Conservation (phyloP, 2,329 filamentous ascomycete genomes). For the Aspergillus costaricaensis region DNA sequence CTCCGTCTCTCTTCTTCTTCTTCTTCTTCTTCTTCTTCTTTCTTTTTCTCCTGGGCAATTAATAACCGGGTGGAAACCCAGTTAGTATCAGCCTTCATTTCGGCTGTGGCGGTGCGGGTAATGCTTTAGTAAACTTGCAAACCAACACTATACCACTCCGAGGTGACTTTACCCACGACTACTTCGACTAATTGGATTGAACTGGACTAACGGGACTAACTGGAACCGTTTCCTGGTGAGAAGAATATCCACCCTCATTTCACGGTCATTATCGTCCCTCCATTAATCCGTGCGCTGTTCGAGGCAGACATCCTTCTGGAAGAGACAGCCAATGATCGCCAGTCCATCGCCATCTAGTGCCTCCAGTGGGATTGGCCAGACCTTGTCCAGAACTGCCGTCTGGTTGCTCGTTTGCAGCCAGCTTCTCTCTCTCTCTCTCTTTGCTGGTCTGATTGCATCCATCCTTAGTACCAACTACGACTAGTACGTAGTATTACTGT, state of each 20-base stretch:
- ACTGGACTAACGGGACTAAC: too few relatives aligned
- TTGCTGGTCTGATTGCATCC: conserved; percentile 14
- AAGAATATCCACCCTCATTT: background rate
- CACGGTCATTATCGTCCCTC: background rate
- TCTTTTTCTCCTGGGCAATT: too few relatives aligned
- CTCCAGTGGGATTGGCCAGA: conserved; percentile 19
- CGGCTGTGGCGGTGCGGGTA: background rate
- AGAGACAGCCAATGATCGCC: background rate
- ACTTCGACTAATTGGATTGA: too few relatives aligned
- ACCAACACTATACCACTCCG: too few relatives aligned
- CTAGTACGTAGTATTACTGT: background rate
- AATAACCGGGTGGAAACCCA: background rate
- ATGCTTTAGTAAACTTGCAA: background rate
- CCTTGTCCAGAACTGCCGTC: conserved; percentile 17
- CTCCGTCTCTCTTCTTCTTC: too few relatives aligned
- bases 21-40: too few relatives aligned
- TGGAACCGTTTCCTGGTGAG: too few relatives aligned
- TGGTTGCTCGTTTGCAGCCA: conserved; percentile 13
- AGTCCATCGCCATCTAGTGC: background rate
- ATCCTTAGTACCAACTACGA: background rate
- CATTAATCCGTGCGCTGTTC: background rate
- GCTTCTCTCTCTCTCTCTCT: conserved; percentile 21
- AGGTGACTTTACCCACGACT: too few relatives aligned
- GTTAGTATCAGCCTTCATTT: background rate
- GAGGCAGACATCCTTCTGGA: background rate